A percentile compares a stretch with the other conserved stretches of the same genome.
Evolutionary conservation across 225 moss, liverwort and hornwort genomes (phyloP).

Genomic region (Asterella californica): DNA sequence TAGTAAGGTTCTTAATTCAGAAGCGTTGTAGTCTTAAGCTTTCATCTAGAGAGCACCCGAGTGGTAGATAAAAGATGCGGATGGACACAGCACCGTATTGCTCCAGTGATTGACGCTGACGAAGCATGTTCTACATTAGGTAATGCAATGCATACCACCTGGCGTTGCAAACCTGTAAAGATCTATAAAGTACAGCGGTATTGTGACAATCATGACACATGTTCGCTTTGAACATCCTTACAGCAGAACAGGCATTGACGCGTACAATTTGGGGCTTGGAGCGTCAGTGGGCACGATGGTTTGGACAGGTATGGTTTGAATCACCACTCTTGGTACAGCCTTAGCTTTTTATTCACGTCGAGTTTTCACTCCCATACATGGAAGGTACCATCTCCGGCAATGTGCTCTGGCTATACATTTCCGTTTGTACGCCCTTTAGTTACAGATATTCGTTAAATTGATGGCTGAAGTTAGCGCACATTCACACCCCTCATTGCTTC

Average conservation of each 20-base stretch:
- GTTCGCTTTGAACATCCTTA: conserved; percentile 14
- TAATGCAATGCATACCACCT: not conserved
- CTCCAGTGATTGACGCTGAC: not conserved
- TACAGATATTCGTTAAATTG: too few species aligned
- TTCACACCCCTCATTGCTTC: too few species aligned
- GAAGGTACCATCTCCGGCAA: too few species aligned
- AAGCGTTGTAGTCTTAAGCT: not conserved
- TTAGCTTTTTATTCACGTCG: too few species aligned
- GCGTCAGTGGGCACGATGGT: conserved; percentile 82
- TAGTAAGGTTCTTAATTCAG: not conserved
- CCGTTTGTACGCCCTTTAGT: too few species aligned
- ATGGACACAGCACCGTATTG: not conserved
- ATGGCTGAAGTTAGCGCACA: too few species aligned
- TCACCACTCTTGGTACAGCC: too few species aligned
- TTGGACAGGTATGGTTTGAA: conserved; percentile 86
- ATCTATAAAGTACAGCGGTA: not conserved
- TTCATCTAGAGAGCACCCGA: not conserved
- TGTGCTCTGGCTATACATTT: too few species aligned
- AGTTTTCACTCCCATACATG: too few species aligned
- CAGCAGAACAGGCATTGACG: conserved; percentile 79
- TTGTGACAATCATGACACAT: not conserved
- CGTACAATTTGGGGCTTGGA: conserved; percentile 76
- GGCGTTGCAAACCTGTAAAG: not conserved
- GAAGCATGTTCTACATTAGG: not conserved
- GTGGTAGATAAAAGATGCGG: not conserved